phyloP scores from a whole-genome alignment of 2,329 filamentous ascomycete species.

The Paraconiothyrium brasiliense region DNA sequence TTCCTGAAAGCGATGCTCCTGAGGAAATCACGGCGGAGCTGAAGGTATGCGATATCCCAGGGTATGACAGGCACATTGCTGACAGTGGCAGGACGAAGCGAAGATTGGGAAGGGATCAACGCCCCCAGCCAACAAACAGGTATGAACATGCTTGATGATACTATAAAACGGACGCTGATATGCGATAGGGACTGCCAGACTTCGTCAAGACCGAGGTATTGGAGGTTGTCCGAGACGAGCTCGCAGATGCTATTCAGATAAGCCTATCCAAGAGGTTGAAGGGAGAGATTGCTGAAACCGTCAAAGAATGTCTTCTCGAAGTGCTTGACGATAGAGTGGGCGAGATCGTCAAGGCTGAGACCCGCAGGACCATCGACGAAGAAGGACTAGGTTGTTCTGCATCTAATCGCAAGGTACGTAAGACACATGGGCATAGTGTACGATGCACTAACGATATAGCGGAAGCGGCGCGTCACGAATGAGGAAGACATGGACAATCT shows the following conservation, averaged over 20 bases:
- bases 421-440: neutral
- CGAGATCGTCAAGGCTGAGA: neutral
- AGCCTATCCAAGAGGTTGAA: neutral
- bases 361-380: neutral
- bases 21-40: no score
- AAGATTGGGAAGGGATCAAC: neutral
- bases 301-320: neutral
- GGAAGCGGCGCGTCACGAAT: neutral
- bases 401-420: neutral
- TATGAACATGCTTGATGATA: neutral
- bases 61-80: neutral
- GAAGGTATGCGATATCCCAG: neutral
- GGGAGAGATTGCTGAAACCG: neutral
- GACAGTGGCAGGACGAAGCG: neutral
- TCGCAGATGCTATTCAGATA: neutral
- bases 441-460: neutral
- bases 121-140: neutral
- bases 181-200: neutral
- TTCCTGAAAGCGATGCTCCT: neutral
- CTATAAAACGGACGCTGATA: neutral
- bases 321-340: neutral
- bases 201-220: constrained; percentile 3
- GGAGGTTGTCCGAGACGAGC: neutral
- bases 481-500: neutral
- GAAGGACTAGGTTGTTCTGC: neutral